Base-by-base conservation (phyloP, 371 early-diverging fungal species). In the Syncephalastrum contaminatum region DNA sequence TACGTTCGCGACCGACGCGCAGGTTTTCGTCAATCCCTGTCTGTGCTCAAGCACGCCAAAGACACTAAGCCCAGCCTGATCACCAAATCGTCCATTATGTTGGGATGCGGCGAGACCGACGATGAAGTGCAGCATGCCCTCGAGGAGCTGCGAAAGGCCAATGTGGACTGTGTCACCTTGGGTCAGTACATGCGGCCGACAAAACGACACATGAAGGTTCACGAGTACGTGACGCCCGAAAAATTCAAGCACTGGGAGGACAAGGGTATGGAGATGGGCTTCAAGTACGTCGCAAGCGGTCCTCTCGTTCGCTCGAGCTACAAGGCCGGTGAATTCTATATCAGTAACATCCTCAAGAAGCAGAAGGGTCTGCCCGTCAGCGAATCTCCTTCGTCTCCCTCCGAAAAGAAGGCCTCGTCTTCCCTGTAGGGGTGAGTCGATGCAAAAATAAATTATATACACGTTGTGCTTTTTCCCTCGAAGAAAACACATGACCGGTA, bases 151-250 rank as follows among this genome's bases (percentile, higher is more conserved):
- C 77, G 97, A 57, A 78, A 83, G 41, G 79, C 84, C 3, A 84
- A 89, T 39, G 97, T 97, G n/a, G 99, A 98, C 65, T 92, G 93
- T 42, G 85, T 98, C 20, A 98, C 99, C 12, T 80, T 98, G 57
- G 99, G 99, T n/a, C 99, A 98, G 73, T 98, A 98, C 70, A 98
- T 98, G 99, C 87, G 95, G 51, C 99, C 99, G 20, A 98, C 99
- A 24, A 98, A 95, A 82, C 88, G 91, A 64, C 98, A 98, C 70
- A 94, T 97, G 95, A 96, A 96, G 81, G 97, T 97, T 4, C 82
- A 82, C 58, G 95, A 94, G 62, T 98, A 97, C 60, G 90, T 98
- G 46, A 84, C 89, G 50, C 98, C 98, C 4, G 89, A 91, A 53
- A 92, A 93, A 69, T 98, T 97, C 72, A 88, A 90, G 60, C 81